Percentiles rank a stretch among this genome's conserved stretches.
These are phyloP conservation scores for Mortierella claussenii DNA, from an alignment of 192 early-diverging fungal genomes.

Conservation along the genomic window DNA sequence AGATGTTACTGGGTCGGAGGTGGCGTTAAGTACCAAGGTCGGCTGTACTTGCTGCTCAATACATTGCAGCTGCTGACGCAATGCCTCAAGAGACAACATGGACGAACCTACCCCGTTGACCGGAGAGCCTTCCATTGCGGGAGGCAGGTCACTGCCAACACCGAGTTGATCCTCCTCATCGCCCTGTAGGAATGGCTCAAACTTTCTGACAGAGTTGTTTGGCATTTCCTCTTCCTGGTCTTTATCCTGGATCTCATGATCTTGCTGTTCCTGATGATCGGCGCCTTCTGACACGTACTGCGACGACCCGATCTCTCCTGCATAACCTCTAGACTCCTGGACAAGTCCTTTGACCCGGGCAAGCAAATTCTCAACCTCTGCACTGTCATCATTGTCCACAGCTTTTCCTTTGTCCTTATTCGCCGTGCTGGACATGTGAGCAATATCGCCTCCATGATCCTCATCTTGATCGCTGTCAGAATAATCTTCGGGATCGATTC, in stretches of 20 bases:
- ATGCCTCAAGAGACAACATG: constrained; percentile 16
- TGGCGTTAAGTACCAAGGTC: too few species aligned
- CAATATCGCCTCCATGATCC: not conserved
- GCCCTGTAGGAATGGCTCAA: constrained; percentile 37
- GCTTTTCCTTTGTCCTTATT: constrained; percentile 32
- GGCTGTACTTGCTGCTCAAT: not conserved
- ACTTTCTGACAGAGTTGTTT: constrained; percentile 5
- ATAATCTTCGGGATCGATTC: constrained; percentile 30
- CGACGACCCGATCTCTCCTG: constrained; percentile 1
- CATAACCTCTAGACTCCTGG: constrained; percentile 21
- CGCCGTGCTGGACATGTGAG: not conserved
- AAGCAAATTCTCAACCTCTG: constrained; percentile 28
- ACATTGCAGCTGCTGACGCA: constrained; percentile 20
- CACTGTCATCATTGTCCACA: constrained; percentile 1
- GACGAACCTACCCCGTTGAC: not conserved
- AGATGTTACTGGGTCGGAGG: too few species aligned
- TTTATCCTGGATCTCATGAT: not conserved
- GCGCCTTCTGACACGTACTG: not conserved
- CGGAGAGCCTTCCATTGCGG: not conserved
- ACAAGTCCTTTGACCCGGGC: constrained; percentile 44
- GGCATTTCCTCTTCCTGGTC: not conserved
- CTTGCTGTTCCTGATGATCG: not conserved
- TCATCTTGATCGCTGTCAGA: constrained; percentile 24
- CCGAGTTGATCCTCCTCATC: constrained; percentile 20
- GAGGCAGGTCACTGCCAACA: not conserved